phyloP scores from a whole-genome alignment of 2,329 filamentous ascomycete species.

The Ophiosphaerella narmari region DNA sequence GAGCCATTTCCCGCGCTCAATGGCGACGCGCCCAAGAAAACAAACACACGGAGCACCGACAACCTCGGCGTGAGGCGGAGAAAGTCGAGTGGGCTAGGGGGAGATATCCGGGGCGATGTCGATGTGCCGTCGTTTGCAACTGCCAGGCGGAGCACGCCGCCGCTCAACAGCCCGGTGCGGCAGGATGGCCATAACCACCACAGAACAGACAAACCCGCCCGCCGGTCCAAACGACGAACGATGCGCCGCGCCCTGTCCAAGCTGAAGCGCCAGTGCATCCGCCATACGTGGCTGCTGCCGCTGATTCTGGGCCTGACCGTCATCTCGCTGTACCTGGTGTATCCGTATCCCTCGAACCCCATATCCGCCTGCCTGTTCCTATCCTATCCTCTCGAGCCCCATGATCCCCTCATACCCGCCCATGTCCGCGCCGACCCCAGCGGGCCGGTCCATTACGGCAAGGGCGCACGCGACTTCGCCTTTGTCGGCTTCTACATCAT shows the following conservation, averaged over 20 bases:
- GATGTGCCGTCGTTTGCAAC: slow-evolving; percentile 58
- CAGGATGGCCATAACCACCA: slow-evolving; percentile 1
- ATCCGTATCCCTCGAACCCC: slow-evolving; percentile 78
- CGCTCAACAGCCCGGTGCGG: slow-evolving; percentile 17
- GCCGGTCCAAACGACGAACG: slow-evolving; percentile 54
- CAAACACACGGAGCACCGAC: slow-evolving; percentile 13
- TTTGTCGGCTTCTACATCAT: slow-evolving; percentile 90
- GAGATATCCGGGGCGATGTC: slow-evolving; percentile 59
- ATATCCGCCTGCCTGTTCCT: slow-evolving; percentile 84
- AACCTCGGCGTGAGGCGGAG: slow-evolving; percentile 39
- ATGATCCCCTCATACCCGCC: slow-evolving; percentile 35
- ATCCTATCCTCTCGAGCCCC: slow-evolving; percentile 74
- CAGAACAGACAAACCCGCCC: slow-evolving; percentile 30
- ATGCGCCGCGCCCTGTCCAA: slow-evolving; percentile 51
- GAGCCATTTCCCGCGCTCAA: slow-evolving; percentile 43
- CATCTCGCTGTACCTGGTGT: slow-evolving; percentile 70
- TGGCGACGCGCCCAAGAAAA: slow-evolving; percentile 16
- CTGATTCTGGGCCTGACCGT: slow-evolving; percentile 69
- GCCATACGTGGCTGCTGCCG: slow-evolving; percentile 69
- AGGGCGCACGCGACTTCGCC: slow-evolving; percentile 82
- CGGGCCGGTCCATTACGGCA: slow-evolving; percentile 72
- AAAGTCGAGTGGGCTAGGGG: slow-evolving; percentile 56
- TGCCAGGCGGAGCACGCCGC: slow-evolving; percentile 27
- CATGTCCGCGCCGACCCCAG: slow-evolving; percentile 46
- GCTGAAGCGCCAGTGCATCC: slow-evolving; percentile 52